Evolutionary conservation across 805 yeast species (phyloP).

Genomic region (fission yeast (Schizosaccharomyces pombe)): ASM294v3 CU329670.1:1883001-1883500

Average conservation of each 20-base stretch:
- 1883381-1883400: constrained; percentile 90
- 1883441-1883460: constrained; percentile 49
- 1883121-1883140: constrained; percentile 84
- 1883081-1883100: constrained; percentile 5
- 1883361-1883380: constrained; percentile 90
- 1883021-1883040: constrained; percentile 72
- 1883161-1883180: constrained; percentile 30
- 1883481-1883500: constrained; percentile 46
- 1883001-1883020: constrained; percentile 53
- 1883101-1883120: constrained; percentile 24
- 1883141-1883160: constrained; percentile 80
- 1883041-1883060: constrained; percentile 71
- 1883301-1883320: constrained; percentile 90
- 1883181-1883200: constrained; percentile 41
- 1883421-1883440: constrained; percentile 60
- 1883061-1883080: constrained; percentile 32
- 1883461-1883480: constrained; percentile 59
- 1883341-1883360: constrained; percentile 75
- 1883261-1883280: constrained; percentile 68
- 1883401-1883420: constrained; percentile 75
- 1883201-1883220: constrained; percentile 74
- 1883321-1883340: constrained; percentile 96
- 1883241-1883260: constrained; percentile 71
- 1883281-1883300: constrained; percentile 62
- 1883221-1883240: constrained; percentile 28